Evolutionary conservation across 2,329 filamentous ascomycete genomes (phyloP).

Genomic region (Rhinocladiella similis): DNA sequence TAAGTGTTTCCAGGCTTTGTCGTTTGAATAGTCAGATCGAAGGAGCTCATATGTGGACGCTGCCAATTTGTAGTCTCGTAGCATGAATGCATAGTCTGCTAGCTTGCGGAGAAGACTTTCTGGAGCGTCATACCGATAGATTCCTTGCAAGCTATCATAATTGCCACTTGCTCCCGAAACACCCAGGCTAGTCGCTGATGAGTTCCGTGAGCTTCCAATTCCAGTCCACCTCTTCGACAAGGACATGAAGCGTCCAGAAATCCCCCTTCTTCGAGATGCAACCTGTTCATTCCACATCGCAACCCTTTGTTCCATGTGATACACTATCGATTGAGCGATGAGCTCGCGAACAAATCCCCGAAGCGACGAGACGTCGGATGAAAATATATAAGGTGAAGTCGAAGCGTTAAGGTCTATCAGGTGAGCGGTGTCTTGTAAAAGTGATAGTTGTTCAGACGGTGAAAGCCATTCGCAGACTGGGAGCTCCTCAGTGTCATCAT

Average conservation of each 20-base stretch:
- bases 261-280: conserved; percentile 81
- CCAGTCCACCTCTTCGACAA: conserved; percentile 86
- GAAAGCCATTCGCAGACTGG: conserved; percentile 87
- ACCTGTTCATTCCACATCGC: conserved; percentile 97
- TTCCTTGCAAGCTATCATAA: conserved; percentile 75
- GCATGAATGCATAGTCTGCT: conserved; percentile 94
- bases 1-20: conserved; percentile 96
- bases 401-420: conserved; percentile 63
- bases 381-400: conserved; percentile 78
- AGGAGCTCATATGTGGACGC: conserved; percentile 90
- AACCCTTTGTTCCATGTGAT: conserved; percentile 91
- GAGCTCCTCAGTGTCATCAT: conserved; percentile 82
- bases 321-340: conserved; percentile 90
- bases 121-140: conserved; percentile 78
- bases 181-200: conserved; percentile 53
- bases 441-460: conserved; percentile 77
- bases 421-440: conserved; percentile 62
- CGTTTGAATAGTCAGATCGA: conserved; percentile 83
- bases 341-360: conserved; percentile 90
- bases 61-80: conserved; percentile 92
- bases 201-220: conserved; percentile 68
- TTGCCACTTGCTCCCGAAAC: conserved; percentile 54
- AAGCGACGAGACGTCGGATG: conserved; percentile 86
- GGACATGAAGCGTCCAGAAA: conserved; percentile 91
- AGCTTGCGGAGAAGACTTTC: conserved; percentile 92